Percentiles rank a stretch among this genome's conserved stretches.
Evolutionary conservation across 208 protist species (phyloP).

Genomic region (Leishmania tarentolae): DNA sequence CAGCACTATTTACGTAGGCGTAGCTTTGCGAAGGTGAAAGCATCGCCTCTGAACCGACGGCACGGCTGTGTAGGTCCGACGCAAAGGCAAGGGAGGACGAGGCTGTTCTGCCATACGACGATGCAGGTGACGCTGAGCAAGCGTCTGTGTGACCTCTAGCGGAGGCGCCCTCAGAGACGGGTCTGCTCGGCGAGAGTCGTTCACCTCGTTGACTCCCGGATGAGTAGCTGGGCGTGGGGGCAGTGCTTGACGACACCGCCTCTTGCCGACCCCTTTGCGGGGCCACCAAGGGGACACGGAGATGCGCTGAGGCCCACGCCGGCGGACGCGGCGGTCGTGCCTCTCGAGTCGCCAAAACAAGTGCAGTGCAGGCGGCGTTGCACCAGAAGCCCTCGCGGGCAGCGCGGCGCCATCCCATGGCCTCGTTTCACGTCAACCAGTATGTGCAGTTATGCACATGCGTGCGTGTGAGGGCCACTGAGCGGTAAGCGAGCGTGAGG

Average conservation of each 20-base stretch:
- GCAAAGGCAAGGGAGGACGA: not conserved
- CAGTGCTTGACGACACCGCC: not conserved
- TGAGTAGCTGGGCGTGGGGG: not conserved
- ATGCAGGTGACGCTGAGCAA: not conserved
- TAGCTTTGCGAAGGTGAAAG: conserved; percentile 13
- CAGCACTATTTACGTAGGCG: conserved; percentile 15
- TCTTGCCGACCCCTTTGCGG: not conserved
- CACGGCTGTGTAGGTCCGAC: conserved; percentile 4
- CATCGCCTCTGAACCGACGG: not conserved
- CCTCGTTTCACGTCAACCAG: not conserved
- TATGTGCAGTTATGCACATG: not conserved
- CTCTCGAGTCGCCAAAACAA: not conserved
- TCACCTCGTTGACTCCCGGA: not conserved
- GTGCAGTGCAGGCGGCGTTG: not conserved
- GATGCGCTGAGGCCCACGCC: conserved; percentile 9
- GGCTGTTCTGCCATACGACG: not conserved
- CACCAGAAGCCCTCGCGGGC: not conserved
- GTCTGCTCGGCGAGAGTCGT: not conserved
- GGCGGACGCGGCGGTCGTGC: conserved; percentile 15
- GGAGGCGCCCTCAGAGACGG: not conserved
- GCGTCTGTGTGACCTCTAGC: not conserved
- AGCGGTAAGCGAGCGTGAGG: not conserved
- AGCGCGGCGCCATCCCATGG: conserved; percentile 23
- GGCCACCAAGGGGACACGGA: not conserved
- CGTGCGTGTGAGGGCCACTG: not conserved